phyloP scores from a whole-genome alignment of 148 eudicot species.

The Camellia sinensis region DNA sequence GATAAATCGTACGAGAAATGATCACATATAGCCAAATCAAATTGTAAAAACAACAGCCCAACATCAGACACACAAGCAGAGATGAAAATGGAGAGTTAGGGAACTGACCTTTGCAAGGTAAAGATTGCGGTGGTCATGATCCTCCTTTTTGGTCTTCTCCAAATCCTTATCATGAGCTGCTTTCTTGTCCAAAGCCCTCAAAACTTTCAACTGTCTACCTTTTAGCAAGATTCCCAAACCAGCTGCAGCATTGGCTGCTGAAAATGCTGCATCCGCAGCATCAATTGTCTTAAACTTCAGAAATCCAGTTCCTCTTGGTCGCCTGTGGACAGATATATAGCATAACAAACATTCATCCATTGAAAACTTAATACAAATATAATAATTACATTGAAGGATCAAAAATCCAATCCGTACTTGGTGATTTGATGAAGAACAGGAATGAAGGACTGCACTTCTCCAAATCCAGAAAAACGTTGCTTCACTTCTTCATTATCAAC shows the following conservation, averaged over 20 bases:
- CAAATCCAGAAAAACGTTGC: slow-evolving; percentile 82
- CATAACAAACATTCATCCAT: not conserved
- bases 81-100: not conserved
- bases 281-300: slow-evolving; percentile 63
- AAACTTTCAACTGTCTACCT: slow-evolving; percentile 80
- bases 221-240: slow-evolving; percentile 75
- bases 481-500: slow-evolving; percentile 74
- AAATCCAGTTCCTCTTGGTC: slow-evolving; percentile 94
- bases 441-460: slow-evolving; percentile 69
- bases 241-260: slow-evolving; percentile 60
- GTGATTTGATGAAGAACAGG: slow-evolving; percentile 87
- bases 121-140: slow-evolving; percentile 80
- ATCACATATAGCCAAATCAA: slow-evolving; percentile 2
- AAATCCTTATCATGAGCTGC: slow-evolving; percentile 68
- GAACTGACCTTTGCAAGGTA: slow-evolving; percentile 79
- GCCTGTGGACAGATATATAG: slow-evolving; percentile 45
- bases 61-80: not conserved
- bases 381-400: not conserved
- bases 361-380: not conserved
- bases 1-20: not conserved
- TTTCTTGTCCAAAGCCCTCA: slow-evolving; percentile 86
- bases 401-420: slow-evolving; percentile 45
- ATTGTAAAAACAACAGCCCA: not conserved
- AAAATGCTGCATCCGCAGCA: slow-evolving; percentile 72
- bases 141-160: slow-evolving; percentile 75